These are phyloP conservation scores for Medicago lupulina DNA, from an alignment of 306 rosid species.

Conservation along the genomic window DNA sequence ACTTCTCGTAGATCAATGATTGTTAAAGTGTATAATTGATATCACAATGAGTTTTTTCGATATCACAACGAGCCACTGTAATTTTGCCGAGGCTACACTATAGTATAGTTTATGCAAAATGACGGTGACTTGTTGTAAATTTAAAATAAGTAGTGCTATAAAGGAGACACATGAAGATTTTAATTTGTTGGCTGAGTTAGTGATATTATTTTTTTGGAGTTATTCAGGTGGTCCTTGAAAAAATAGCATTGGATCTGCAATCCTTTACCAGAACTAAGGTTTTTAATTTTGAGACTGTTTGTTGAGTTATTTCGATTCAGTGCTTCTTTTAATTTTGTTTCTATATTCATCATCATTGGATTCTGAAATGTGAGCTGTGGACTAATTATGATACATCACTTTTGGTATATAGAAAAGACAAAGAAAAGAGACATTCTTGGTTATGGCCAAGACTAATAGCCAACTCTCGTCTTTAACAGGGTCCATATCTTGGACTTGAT, in stretches of 20 bases:
- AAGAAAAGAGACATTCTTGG: constrained; percentile 9
- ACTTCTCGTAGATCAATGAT: no score
- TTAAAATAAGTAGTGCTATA: no score
- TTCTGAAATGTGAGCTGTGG: constrained; percentile 41
- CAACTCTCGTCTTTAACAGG: not conserved
- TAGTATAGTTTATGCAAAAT: no score
- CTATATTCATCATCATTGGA: constrained; percentile 40
- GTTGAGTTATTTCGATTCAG: not conserved
- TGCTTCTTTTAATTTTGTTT: constrained; percentile 15
- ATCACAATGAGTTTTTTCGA: no score
- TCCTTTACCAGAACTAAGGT: not conserved
- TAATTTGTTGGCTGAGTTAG: not conserved
- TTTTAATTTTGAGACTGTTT: not conserved
- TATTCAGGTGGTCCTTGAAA: constrained; percentile 41
- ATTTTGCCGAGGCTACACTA: no score
- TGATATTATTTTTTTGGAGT: not conserved
- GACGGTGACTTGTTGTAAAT: no score
- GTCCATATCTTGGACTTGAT: not conserved
- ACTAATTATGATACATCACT: constrained; percentile 43
- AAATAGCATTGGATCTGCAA: not conserved
- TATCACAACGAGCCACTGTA: no score
- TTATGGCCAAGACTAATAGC: constrained; percentile 30
- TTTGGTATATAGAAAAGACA: constrained; percentile 42
- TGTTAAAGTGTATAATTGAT: no score
- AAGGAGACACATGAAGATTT: constrained; percentile 1